Evolutionary conservation across 495 filamentous ascomycete genomes (phyloP).

Genomic region (Peziza echinospora): DNA sequence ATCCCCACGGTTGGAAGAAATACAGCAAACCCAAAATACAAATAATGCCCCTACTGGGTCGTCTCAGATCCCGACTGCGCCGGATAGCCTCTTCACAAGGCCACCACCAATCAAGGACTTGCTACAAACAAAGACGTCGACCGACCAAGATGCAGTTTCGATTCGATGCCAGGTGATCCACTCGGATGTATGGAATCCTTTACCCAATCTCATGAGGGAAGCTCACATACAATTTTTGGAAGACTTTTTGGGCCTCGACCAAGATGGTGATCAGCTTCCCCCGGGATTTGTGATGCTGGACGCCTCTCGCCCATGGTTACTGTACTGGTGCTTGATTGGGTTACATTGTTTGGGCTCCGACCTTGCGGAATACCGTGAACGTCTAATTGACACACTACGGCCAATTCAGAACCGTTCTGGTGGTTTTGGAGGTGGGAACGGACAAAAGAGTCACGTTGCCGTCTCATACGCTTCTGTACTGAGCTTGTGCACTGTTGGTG

Average conservation of each 20-base stretch:
- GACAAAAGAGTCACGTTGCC: conserved; percentile 70
- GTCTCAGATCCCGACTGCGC: too few species aligned
- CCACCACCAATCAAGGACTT: conserved; percentile 42
- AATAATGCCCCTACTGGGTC: too few species aligned
- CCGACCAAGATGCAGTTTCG: conserved; percentile 43
- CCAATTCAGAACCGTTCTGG: conserved; percentile 64
- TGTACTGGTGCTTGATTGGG: conserved; percentile 72
- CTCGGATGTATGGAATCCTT: conserved; percentile 39
- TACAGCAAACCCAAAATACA: too few species aligned
- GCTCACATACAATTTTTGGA: conserved; percentile 59
- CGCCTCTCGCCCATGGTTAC: conserved; percentile 71
- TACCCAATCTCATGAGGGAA: conserved; percentile 47
- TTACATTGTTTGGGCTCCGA: conserved; percentile 57
- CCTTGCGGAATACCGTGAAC: conserved; percentile 41
- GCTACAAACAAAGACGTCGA: conserved; percentile 44
- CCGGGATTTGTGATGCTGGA: conserved; percentile 45
- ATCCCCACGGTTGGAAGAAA: too few species aligned
- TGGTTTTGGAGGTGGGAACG: conserved; percentile 85
- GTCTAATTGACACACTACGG: conserved; percentile 45
- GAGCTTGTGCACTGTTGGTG: conserved; percentile 53
- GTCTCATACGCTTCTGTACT: conserved; percentile 71
- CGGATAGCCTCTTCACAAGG: conserved; percentile 43
- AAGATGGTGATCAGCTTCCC: conserved; percentile 30
- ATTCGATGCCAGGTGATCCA: conserved; percentile 50
- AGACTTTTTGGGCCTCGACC: conserved; percentile 28